Percentiles rank a stretch among this genome's conserved stretches.
phyloP scores from a whole-genome alignment of 1,284 basidiomycete species.

The Laetiporus sulphureus region DNA sequence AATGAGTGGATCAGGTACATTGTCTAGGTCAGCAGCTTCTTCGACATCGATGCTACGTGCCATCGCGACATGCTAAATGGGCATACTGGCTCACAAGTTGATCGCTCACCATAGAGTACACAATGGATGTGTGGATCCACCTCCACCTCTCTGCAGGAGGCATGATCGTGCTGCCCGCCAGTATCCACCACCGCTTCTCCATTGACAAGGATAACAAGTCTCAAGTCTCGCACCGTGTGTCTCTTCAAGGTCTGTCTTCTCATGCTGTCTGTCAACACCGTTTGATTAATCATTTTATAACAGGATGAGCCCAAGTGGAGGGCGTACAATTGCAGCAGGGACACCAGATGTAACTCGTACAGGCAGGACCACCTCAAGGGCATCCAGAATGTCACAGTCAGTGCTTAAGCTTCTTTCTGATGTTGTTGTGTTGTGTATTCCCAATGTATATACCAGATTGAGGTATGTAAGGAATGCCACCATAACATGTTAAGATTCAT shows the following conservation, averaged over 20 bases:
- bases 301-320: slow-evolving; percentile 88
- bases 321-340: slow-evolving; percentile 57
- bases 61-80: no score
- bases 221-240: slow-evolving; percentile 70
- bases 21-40: slow-evolving; percentile 76
- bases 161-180: slow-evolving; percentile 66
- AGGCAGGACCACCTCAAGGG: slow-evolving; percentile 52
- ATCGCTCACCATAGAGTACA: slow-evolving; percentile 40
- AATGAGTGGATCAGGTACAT: slow-evolving; percentile 90
- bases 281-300: neutral
- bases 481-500: no score
- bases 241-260: slow-evolving; percentile 59
- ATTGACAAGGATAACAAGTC: slow-evolving; percentile 61
- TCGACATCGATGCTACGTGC: slow-evolving; percentile 67
- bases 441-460: no score
- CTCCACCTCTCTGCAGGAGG: slow-evolving; percentile 65
- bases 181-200: slow-evolving; percentile 85
- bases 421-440: no score
- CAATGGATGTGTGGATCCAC: slow-evolving; percentile 68
- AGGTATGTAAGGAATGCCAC: no score
- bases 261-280: neutral
- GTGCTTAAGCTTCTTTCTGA: slow-evolving; percentile 5
- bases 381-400: slow-evolving; percentile 21
- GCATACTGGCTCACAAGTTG: no score
- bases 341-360: slow-evolving; percentile 58